Conservation (phyloP, 176 grass and related monocot species). For the Neostapfia colusana region DNA sequence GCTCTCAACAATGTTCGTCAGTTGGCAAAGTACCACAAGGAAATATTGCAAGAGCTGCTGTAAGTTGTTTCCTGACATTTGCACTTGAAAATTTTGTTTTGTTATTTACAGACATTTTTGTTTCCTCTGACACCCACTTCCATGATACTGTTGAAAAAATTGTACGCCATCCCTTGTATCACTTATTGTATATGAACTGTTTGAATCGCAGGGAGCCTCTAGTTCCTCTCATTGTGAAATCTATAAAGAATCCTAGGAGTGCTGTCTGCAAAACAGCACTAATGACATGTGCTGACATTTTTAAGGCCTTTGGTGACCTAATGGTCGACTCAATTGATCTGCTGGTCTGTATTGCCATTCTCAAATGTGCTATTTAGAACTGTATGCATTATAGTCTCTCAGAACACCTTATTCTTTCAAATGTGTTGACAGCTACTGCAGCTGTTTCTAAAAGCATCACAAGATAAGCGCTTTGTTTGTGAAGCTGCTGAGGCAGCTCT, state of each 20-base stretch:
- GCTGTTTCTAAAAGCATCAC: conserved; percentile 89
- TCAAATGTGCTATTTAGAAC: background rate
- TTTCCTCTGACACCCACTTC: conserved; percentile 7
- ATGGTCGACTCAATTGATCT: conserved; percentile 75
- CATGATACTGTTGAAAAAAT: conserved; percentile 8
- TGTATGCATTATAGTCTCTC: conserved; percentile 13
- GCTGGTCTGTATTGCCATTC: conserved; percentile 54
- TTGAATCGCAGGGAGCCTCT: conserved; percentile 56
- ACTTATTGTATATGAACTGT: conserved; percentile 6
- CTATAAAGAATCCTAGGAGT: conserved; percentile 95
- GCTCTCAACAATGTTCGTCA: conserved; percentile 94
- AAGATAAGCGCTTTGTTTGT: conserved; percentile 99
- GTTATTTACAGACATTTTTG: background rate
- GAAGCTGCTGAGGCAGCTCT: conserved; percentile 88
- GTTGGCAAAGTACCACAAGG: conserved; percentile 78
- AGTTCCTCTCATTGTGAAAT: conserved; percentile 88
- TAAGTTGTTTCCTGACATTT: conserved; percentile 48
- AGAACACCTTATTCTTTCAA: conserved; percentile 24
- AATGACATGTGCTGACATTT: conserved; percentile 92
- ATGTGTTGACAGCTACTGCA: conserved; percentile 72
- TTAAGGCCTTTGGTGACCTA: conserved; percentile 75
- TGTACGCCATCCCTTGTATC: background rate
- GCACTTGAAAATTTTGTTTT: background rate
- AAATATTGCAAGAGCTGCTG: conserved; percentile 75
- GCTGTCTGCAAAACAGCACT: conserved; percentile 95